These are phyloP conservation scores for Climacium dendroides DNA, from an alignment of 225 moss, liverwort and hornwort genomes.

Conservation along the genomic window DNA sequence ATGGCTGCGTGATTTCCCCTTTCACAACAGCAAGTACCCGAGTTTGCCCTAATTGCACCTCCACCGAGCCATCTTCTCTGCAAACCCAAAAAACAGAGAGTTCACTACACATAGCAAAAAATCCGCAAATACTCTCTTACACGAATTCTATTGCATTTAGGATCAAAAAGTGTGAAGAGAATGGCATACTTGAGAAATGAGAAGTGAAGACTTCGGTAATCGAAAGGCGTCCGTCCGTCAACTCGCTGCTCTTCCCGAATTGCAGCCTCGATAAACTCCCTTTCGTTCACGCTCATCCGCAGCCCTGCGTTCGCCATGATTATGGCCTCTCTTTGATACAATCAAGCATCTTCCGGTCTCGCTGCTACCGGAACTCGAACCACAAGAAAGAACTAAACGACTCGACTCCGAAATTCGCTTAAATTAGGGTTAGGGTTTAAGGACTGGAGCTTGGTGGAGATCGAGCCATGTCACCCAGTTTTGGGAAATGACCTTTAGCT, in stretches of 20 bases:
- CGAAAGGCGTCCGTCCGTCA: conserved; percentile 71
- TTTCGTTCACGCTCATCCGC: conserved; percentile 68
- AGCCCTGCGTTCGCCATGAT: conserved; percentile 18
- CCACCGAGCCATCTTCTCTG: conserved; percentile 82
- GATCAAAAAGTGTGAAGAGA: not conserved
- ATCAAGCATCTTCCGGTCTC: not conserved
- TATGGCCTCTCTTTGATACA: not conserved
- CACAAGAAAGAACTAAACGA: not conserved
- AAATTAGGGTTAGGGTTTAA: conserved; percentile 19
- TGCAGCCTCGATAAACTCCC: conserved; percentile 58
- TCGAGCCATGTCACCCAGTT: not conserved
- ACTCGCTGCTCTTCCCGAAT: conserved; percentile 59
- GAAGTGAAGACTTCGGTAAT: conserved; percentile 46
- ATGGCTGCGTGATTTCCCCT: conserved; percentile 60
- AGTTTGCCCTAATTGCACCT: conserved; percentile 65
- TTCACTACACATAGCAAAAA: not conserved
- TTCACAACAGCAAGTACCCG: conserved; percentile 61
- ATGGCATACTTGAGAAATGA: conserved; percentile 46
- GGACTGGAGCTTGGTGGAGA: not conserved
- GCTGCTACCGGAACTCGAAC: not conserved
- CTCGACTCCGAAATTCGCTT: not conserved
- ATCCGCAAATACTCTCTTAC: no score
- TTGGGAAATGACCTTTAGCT: not conserved
- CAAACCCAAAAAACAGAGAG: not conserved
- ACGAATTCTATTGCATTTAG: no score